Evolutionary conservation across 352 stramenopile genomes (phyloP), one percentile per base, ranked within the genome.

Genomic region (Globisporangium okanoganense): DNA sequence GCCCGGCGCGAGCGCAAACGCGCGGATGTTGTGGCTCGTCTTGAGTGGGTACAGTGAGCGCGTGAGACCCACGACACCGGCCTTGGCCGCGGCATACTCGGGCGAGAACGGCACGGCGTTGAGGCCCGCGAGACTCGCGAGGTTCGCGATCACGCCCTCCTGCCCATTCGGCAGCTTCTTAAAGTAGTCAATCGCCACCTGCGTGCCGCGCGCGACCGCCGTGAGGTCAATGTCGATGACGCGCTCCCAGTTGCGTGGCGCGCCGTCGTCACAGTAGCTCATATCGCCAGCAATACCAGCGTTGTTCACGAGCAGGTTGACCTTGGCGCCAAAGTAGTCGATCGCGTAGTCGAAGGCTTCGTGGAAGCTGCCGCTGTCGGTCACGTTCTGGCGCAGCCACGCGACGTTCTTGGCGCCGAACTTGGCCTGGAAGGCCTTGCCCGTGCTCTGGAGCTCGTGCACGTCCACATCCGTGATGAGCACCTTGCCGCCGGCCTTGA

Each of bases 281-380:
- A 81, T 71, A 48, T 88, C 66, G 7, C 77, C 76, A 3, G 71
- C 77, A 33, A 94, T 92, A 20, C 85, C 85, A 2, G 85, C 85
- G 62, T 94, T 94, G 70, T 94, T 94, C 2, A 85, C 82, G 35
- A 94, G 72, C 44, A 92, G 43, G 66, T 94, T 94, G 9, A 91
- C 72, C 0, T 71, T 73, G 33, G 47, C 49, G 22, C 77, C 71
- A 58, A 94, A 92, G 59, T 79, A 86, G 60, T 76, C 73, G 58
- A 48, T 62, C 44, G 80, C 80, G 55, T 75, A 78, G 25, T 85
- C 79, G 50, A 91, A 94, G 9, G 69, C 70, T 5, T 64, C 70
- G 47, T 75, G 60, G 70, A 92, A 94, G 48, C 72, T 84, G 51
- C 77, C 70, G 38, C 73, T 61, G 48, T 92, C 82, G 27, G 76